Percentiles rank a stretch among this genome's conserved stretches.
phyloP scores from a whole-genome alignment of 2,329 filamentous ascomycete species.

The Dactylellina drechsleri region DNA sequence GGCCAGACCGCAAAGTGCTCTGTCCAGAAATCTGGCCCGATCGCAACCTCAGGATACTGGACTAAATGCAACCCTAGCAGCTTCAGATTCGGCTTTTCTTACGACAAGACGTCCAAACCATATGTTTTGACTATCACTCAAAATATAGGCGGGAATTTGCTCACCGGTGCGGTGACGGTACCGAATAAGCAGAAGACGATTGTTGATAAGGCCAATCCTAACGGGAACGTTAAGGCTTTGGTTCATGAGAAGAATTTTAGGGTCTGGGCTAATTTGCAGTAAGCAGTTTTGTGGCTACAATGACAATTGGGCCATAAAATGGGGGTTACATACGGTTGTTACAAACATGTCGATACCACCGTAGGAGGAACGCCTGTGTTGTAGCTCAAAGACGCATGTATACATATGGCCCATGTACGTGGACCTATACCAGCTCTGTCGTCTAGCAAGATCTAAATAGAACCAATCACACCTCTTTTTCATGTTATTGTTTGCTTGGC shows the following conservation, averaged over 20 bases:
- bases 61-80: constrained; percentile 13
- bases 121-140: constrained; percentile 25
- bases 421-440: too few relatives aligned
- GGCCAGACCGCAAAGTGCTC: not conserved
- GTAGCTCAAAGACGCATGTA: too few relatives aligned
- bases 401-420: too few relatives aligned
- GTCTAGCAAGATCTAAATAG: too few relatives aligned
- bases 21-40: not conserved
- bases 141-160: constrained; percentile 3
- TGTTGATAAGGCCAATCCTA: constrained; percentile 9
- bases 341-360: too few relatives aligned
- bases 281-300: not conserved
- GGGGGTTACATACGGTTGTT: too few relatives aligned
- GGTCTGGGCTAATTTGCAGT: constrained; percentile 13
- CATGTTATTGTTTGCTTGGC: too few relatives aligned
- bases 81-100: constrained; percentile 18
- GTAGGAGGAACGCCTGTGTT: too few relatives aligned
- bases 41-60: constrained; percentile 3
- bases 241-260: constrained; percentile 6
- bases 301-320: too few relatives aligned
- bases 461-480: too few relatives aligned
- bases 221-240: constrained; percentile 27
- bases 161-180: constrained; percentile 10
- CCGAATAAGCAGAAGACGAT: constrained; percentile 20
- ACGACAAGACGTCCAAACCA: constrained; percentile 10